Evolutionary conservation across 2,329 filamentous ascomycete species (phyloP).

Genomic region (Phialophora expanda): DNA sequence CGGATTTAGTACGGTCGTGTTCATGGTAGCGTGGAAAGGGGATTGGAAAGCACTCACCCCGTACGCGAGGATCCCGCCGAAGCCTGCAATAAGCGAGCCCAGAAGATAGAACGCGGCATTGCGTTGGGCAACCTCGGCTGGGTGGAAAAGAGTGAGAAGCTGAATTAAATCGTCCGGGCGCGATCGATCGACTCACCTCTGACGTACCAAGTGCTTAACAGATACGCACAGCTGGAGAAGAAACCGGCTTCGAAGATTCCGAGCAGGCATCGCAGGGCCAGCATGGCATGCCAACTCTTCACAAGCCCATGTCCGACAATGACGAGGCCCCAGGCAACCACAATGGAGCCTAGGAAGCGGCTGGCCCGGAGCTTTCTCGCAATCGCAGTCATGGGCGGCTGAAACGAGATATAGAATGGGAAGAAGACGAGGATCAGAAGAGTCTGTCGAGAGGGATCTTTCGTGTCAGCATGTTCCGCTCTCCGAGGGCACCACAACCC

Average conservation of each 20-base stretch:
- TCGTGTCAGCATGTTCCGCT: too few species aligned
- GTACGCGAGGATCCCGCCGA: constrained; percentile 54
- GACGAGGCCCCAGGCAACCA: neutral
- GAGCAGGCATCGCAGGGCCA: constrained; percentile 49
- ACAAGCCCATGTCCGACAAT: constrained; percentile 2
- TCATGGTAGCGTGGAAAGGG: too few species aligned
- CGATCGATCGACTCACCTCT: neutral
- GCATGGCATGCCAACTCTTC: neutral
- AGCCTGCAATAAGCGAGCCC: constrained; percentile 46
- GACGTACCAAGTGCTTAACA: neutral
- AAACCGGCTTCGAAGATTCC: constrained; percentile 70
- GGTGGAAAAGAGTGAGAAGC: constrained; percentile 54
- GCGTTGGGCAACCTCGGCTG: constrained; percentile 45
- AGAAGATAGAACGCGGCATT: constrained; percentile 4
- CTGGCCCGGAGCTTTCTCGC: neutral
- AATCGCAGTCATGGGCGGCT: constrained; percentile 3
- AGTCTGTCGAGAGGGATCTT: too few species aligned
- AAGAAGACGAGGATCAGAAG: constrained; percentile 2
- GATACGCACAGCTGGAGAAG: constrained; percentile 63
- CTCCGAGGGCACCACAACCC: too few species aligned
- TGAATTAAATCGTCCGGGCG: constrained; percentile 60
- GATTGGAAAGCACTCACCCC: constrained; percentile 31
- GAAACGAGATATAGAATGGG: constrained; percentile 3
- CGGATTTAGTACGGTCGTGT: too few species aligned
- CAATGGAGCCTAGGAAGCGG: neutral